phyloP scores from a whole-genome alignment of 768 basidiomycete species.

The Hydnum rufescens region DNA sequence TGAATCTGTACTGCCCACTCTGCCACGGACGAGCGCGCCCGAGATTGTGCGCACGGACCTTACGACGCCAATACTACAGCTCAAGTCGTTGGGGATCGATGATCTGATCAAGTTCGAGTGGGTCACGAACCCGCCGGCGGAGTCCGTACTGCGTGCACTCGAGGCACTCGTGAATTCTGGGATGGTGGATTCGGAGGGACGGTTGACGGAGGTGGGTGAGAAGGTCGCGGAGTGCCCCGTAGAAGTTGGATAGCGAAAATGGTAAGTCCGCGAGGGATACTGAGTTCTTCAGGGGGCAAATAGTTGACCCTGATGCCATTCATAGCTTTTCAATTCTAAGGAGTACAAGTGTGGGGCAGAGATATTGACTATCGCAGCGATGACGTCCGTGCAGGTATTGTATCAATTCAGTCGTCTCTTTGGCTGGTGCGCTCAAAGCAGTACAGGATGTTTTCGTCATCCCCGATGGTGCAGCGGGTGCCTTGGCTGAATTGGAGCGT shows the following conservation, averaged over 20 bases:
- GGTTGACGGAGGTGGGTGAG: constrained; percentile 56
- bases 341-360: constrained; percentile 86
- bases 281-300: background rate
- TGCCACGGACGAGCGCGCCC: constrained; percentile 57
- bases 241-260: constrained; percentile 89
- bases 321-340: constrained; percentile 67
- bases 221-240: constrained; percentile 88
- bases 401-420: background rate
- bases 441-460: constrained; percentile 74
- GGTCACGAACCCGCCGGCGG: constrained; percentile 73
- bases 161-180: constrained; percentile 65
- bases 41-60: constrained; percentile 86
- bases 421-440: background rate
- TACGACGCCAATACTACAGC: constrained; percentile 76
- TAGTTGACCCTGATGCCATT: background rate
- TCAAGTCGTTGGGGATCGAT: constrained; percentile 88
- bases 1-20: constrained; percentile 32
- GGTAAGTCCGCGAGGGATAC: constrained; percentile 27
- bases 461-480: constrained; percentile 67
- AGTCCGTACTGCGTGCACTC: constrained; percentile 65
- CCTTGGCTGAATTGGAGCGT: constrained; percentile 76
- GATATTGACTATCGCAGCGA: constrained; percentile 86
- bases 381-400: constrained; percentile 73
- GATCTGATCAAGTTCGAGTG: constrained; percentile 94
- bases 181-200: constrained; percentile 59